Base-by-base conservation (phyloP, 2,329 filamentous ascomycete species). In the Ceratocystis variospora region DNA sequence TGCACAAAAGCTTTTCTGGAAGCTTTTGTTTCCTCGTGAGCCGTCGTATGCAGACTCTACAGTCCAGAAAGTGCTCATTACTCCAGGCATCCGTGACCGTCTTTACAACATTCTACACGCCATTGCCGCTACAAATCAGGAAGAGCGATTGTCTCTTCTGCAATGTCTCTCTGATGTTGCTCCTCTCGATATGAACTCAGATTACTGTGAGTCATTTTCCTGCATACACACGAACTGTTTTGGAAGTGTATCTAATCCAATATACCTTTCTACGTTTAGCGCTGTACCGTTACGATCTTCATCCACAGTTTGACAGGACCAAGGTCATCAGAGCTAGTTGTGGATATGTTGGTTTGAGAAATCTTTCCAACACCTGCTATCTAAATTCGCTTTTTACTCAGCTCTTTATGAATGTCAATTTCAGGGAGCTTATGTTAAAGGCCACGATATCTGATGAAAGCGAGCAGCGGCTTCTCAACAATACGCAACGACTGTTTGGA, bases 291-390 rank as follows among this genome's bases (percentile, higher is more conserved):
- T 87, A 86, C 69, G 83, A 89, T 0, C 76, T 87, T 2, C 77
- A 77, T 3, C 82, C 79, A 72, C 75, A 78, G 61, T 87, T 89
- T 68, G 88, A 93, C 63, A 80, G 86, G 44, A 76, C 75, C 48
- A 86, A 83, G 71, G 82, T 84, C 17, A 81, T 95, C n/a, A 85
- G 90, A 69, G 85, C 89, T 1, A 76, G 83, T 0, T 88, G 88
- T 69, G 91, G 90, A 22, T 96, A 96, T 73, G 85, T 88, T n/a
- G 94, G 94, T 0, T 76, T 99, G n/a, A 83, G 83, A 66, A 99
- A 99, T 72, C 81, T 96, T 17, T 94, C 90, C 8, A 96, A 96
- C 73, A 97, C 95, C 0, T 99, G 94, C 76, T 99, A 99, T 73
- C 82, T 97, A 73, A 99, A 99, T 74, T 97, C 94, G 0, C 79